Percentiles rank a stretch among this genome's conserved stretches.
phyloP scores from a whole-genome alignment of 2,329 filamentous ascomycete species.

The Epichloe elymi region DNA sequence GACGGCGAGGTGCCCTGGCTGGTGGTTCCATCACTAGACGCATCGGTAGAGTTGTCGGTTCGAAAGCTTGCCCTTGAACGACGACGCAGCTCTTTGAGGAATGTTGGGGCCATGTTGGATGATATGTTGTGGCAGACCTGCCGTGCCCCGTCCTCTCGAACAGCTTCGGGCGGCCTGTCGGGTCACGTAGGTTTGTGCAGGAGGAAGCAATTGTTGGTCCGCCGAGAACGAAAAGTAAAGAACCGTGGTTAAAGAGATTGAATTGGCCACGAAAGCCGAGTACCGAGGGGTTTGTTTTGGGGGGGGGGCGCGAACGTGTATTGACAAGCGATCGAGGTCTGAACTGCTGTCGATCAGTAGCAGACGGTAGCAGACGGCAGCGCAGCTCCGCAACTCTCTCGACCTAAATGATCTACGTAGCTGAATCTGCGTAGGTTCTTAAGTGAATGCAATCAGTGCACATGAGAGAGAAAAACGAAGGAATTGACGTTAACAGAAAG shows the following conservation, averaged over 20 bases:
- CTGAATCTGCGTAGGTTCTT: background rate
- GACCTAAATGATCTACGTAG: background rate
- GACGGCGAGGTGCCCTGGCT: constrained; percentile 48
- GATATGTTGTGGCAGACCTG: constrained; percentile 1
- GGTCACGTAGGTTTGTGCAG: background rate
- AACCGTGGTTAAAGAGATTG: background rate
- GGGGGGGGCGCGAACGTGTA: background rate
- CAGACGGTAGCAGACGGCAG: background rate
- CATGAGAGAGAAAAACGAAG: background rate
- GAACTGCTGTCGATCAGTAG: background rate
- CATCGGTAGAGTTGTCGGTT: constrained; percentile 48
- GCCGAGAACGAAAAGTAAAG: background rate
- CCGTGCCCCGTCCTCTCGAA: background rate
- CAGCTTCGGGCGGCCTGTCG: background rate
- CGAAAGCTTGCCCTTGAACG: constrained; percentile 65
- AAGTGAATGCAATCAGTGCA: background rate
- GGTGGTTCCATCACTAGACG: constrained; percentile 44
- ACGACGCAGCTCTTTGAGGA: constrained; percentile 65
- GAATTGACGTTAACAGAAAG: background rate
- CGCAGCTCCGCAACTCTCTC: background rate
- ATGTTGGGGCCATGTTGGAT: constrained; percentile 43
- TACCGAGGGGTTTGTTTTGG: background rate
- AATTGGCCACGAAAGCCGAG: background rate
- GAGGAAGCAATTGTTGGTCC: background rate
- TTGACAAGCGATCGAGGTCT: background rate